A percentile compares a stretch with the other conserved stretches of the same genome.
phyloP scores from a whole-genome alignment of 345 rosid species.

The Acer yangbiense region DNA sequence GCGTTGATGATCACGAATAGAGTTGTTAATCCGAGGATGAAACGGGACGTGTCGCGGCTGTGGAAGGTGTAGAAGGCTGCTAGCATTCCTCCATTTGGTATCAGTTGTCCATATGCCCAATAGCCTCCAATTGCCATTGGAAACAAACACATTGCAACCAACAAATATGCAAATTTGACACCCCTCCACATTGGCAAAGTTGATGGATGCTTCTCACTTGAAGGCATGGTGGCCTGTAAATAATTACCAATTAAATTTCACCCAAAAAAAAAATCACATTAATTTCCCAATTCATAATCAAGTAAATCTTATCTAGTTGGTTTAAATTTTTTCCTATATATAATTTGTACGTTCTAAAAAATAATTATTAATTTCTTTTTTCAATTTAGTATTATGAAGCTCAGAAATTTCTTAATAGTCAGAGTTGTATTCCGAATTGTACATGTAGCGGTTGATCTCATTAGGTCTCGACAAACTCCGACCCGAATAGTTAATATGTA shows the following conservation, averaged over 20 bases:
- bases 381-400: too few species aligned
- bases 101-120: slow-evolving; percentile 73
- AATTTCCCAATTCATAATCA: neutral
- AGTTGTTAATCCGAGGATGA: slow-evolving; percentile 44
- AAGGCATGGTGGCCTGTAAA: slow-evolving; percentile 74
- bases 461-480: too few species aligned
- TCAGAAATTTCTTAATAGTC: too few species aligned
- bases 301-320: neutral
- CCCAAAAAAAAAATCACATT: neutral
- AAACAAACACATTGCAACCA: slow-evolving; percentile 56
- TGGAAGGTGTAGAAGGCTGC: slow-evolving; percentile 45
- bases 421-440: too few species aligned
- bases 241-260: neutral
- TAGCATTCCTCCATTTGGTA: slow-evolving; percentile 62
- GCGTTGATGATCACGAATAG: slow-evolving; percentile 55
- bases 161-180: slow-evolving; percentile 48
- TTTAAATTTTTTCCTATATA: too few species aligned
- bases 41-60: slow-evolving; percentile 34
- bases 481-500: too few species aligned
- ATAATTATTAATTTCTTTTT: too few species aligned
- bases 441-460: too few species aligned
- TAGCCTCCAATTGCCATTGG: slow-evolving; percentile 64
- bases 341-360: too few species aligned
- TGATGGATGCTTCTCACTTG: slow-evolving; percentile 69
- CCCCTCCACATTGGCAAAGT: slow-evolving; percentile 76